phyloP scores from a whole-genome alignment of 106 monocot genomes.

The Cymbidium sinense region DNA sequence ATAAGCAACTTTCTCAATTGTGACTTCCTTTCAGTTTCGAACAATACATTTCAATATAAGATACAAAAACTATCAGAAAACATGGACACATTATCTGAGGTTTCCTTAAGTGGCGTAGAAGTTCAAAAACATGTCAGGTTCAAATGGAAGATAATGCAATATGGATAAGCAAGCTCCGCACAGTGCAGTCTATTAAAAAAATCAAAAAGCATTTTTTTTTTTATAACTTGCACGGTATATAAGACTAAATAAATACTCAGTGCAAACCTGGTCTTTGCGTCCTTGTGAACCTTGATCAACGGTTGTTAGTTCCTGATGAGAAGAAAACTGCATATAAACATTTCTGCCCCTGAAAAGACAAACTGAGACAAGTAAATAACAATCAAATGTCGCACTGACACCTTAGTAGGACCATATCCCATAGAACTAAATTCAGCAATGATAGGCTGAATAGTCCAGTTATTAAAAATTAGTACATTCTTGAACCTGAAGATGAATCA shows the following conservation, averaged over 20 bases:
- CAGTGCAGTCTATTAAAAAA: neutral
- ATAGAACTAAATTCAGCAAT: neutral
- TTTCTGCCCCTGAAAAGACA: conserved; percentile 57
- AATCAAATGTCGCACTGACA: neutral
- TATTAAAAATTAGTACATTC: neutral
- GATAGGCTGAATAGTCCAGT: neutral
- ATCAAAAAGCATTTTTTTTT: neutral
- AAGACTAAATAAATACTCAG: neutral
- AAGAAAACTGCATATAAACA: conserved; percentile 73
- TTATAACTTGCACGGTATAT: neutral
- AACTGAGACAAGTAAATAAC: neutral
- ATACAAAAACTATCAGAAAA: neutral
- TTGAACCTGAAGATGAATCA: neutral
- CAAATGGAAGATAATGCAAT: neutral
- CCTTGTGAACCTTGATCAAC: conserved; percentile 41
- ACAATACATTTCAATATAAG: neutral
- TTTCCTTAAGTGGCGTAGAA: neutral
- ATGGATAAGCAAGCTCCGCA: neutral
- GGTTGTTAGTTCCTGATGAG: conserved; percentile 70
- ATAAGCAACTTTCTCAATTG: too few relatives aligned
- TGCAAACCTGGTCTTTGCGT: conserved; percentile 49
- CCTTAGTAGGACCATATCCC: neutral
- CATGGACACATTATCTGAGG: neutral
- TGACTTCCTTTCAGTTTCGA: neutral
- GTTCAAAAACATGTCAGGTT: neutral